Evolutionary conservation across 2,329 filamentous ascomycete species (phyloP), one percentile per base, ranked within the genome.

Genomic region (Pseudogymnoascus sp.): DNA sequence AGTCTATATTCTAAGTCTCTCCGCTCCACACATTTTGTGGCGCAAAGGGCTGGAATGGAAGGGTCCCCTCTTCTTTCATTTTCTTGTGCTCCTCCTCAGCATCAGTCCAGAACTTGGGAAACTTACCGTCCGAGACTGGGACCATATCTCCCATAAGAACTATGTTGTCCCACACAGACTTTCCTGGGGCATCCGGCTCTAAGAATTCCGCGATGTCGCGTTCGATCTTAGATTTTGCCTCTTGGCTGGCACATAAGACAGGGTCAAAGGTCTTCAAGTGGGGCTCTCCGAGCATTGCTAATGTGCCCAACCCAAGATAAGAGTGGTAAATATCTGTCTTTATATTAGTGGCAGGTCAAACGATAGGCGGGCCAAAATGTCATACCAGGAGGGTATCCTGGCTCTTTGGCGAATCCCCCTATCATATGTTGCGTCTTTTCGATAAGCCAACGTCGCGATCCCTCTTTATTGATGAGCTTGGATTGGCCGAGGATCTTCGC

Each of bases 381-480:
- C 75, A 69, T 73, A 77, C 91, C 90, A 11, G 90, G 90, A 50
- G 84, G 84, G 11, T 84, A 81, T 5, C 85, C 86, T 0, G 86
- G 84, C 10, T 81, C 75, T 72, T 95, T 93, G n/a, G 85, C 84
- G 74, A 95, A 95, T 0, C 90, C 90, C 46, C 90, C 90, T 23
- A 97, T 89, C 16, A 85, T 74, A 75, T 97, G 93, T 72, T 97
- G 91, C 0, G 91, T 96, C 72, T 92, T 88, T 60, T 89, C 85
- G 8, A 97, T 81, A 11, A 99, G 79, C 75, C 95, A 97, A 59
- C 83, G 82, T n/a, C 91, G 84, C 50, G 89, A 85, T 0, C 86
- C 81, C 10, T 74, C 72, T 4, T 77, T 74, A 64, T 88, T 80
- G 28, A 91, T 75, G n/a, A 92, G 76, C 1, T 81, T 73, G 11